Evolutionary conservation across 2,329 filamentous ascomycete species (phyloP).

Genomic region (Phialemonium atrogriseum): DNA sequence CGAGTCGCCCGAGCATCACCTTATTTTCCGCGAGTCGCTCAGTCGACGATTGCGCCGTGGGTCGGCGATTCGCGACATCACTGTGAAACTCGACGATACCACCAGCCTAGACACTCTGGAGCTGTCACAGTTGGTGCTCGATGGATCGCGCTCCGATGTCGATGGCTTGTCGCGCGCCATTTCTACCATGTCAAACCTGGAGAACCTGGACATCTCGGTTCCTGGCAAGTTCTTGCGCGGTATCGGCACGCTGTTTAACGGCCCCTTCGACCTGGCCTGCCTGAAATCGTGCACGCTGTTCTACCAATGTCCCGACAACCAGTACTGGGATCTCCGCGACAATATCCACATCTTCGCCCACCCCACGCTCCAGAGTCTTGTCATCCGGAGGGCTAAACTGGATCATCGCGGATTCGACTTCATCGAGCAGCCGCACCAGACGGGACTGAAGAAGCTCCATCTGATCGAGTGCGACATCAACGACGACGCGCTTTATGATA

Average conservation of each 20-base stretch:
- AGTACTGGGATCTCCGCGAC: constrained; percentile 42
- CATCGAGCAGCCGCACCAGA: constrained; percentile 38
- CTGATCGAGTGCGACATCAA: constrained; percentile 43
- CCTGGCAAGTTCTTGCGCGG: constrained; percentile 33
- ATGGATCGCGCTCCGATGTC: constrained; percentile 25
- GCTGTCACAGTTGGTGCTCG: constrained; percentile 30
- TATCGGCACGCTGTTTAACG: constrained; percentile 40
- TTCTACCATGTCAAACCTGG: constrained; percentile 40
- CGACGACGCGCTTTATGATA: constrained; percentile 30
- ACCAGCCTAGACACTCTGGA: too few relatives aligned
- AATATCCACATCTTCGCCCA: constrained; percentile 45
- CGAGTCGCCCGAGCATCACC: constrained; percentile 36
- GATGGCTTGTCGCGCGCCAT: constrained; percentile 38
- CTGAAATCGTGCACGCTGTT: constrained; percentile 37
- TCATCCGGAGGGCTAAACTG: constrained; percentile 34
- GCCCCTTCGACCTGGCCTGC: constrained; percentile 40
- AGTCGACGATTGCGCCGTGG: constrained; percentile 35
- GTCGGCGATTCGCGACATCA: constrained; percentile 31
- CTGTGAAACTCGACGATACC: constrained; percentile 35
- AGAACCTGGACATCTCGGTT: constrained; percentile 36
- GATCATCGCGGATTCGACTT: constrained; percentile 38
- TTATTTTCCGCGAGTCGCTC: constrained; percentile 40
- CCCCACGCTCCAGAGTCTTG: constrained; percentile 36
- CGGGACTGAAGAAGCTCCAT: constrained; percentile 32
- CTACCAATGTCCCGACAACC: constrained; percentile 33